Conservation (phyloP, 768 basidiomycete species). For the Suillus tomentosus region DNA sequence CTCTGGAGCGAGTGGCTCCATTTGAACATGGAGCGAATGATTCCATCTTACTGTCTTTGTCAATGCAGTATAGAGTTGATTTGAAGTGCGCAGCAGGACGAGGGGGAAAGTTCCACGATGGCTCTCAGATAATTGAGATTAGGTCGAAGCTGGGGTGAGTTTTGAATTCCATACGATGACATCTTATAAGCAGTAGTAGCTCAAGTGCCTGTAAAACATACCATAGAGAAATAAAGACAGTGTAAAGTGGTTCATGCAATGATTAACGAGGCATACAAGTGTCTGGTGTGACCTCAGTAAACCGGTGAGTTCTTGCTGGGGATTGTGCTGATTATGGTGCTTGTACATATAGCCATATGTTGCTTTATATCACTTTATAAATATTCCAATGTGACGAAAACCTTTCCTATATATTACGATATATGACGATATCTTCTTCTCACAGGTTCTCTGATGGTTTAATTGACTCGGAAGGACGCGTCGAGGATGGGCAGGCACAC, state of each 20-base stretch:
- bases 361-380: too few relatives aligned
- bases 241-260: background rate
- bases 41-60: background rate
- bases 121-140: background rate
- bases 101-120: background rate
- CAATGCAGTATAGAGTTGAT: background rate
- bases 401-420: too few relatives aligned
- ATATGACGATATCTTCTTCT: too few relatives aligned
- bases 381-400: too few relatives aligned
- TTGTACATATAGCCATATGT: too few relatives aligned
- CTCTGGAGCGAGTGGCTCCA: background rate
- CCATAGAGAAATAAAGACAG: background rate
- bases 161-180: background rate
- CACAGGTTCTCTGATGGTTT: too few relatives aligned
- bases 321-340: too few relatives aligned
- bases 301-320: too few relatives aligned
- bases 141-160: background rate
- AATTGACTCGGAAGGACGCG: too few relatives aligned
- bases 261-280: background rate
- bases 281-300: too few relatives aligned
- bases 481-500: constrained; percentile 1
- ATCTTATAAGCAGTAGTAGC: background rate
- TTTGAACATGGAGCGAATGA: background rate
- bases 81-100: background rate
- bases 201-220: background rate